Evolutionary conservation across 257 asterid species (phyloP), one percentile per base, ranked within the genome.

Genomic region (Sherardia arvensis): DNA sequence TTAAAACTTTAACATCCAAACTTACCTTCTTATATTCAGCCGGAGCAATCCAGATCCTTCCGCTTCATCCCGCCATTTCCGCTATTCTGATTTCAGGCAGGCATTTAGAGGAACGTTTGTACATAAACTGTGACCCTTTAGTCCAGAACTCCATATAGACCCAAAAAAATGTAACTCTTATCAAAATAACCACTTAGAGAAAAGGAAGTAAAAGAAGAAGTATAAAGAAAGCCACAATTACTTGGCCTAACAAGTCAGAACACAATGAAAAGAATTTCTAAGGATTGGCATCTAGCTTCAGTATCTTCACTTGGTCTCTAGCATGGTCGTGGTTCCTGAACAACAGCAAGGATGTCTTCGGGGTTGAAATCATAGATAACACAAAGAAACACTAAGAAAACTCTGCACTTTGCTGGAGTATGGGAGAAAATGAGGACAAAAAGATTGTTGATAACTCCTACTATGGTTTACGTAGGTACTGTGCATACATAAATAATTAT

Each of bases 231-330:
- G n/a, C n/a, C n/a, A n/a, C 57, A 51, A 21, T 53, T 29, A 26
- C 25, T 32, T 20, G 29, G 15, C 59, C 8, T 2, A 64, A 64
- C 22, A 59, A n/a, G n/a, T n/a, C n/a, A n/a, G n/a, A n/a, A n/a
- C n/a, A n/a, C 27, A 59, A 32, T 10, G n/a, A 53, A 61, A 54
- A 53, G 48, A 69, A 61, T 61, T 27, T 56, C 14, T 8, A 61
- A 36, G 29, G 54, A 36, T 26, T 53, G 22, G 29, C 48, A 47
- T 48, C 59, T 29, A n/a, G 48, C 45, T 22, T 20, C 21, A 14
- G 26, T 27, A 63, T 12, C 38, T 62, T 18, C 55, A 23, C 6
- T 12, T 11, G 9, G 40, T 34, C 9, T 34, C 40, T 12, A 34
- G 20, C 54, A 9, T 23, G 17, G 6, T 49, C 43, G n/a, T n/a